phyloP scores from a whole-genome alignment of 257 asterid species.

The Solanum neorickii region DNA sequence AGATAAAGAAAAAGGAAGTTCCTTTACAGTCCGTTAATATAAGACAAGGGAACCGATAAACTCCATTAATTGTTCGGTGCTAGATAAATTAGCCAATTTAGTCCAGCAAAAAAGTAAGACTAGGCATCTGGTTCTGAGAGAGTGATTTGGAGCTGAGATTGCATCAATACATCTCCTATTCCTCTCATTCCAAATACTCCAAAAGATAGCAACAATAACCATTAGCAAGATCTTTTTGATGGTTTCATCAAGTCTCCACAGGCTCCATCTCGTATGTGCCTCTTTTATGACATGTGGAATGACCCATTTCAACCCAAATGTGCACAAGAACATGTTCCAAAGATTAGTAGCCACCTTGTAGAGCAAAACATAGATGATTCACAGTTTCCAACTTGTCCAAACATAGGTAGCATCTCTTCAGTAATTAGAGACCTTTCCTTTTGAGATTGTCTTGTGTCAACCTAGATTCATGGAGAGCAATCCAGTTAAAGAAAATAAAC shows the following conservation, averaged over 20 bases:
- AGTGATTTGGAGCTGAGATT: not conserved
- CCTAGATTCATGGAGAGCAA: not conserved
- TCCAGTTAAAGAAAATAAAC: not conserved
- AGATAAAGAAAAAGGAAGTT: not conserved
- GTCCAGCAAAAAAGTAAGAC: not conserved
- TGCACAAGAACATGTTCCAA: not conserved
- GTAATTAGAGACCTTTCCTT: not conserved
- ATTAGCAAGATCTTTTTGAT: not conserved
- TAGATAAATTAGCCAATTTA: not conserved
- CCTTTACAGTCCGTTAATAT: not conserved
- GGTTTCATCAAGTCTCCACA: not conserved
- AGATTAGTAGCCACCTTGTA: not conserved
- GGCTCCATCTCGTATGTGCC: not conserved
- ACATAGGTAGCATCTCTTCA: not conserved
- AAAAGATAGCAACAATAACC: not conserved
- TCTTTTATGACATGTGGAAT: not conserved
- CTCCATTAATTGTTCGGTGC: not conserved
- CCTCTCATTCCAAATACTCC: not conserved
- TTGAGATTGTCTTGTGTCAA: not conserved
- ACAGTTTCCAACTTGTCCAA: not conserved
- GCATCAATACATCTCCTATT: not conserved
- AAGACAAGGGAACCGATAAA: not conserved
- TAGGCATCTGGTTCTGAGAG: not conserved
- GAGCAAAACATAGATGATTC: not conserved
- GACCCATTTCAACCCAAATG: not conserved